Percentiles rank a stretch among this genome's conserved stretches.
phyloP scores from a whole-genome alignment of 257 asterid species.

The Solanum tacnaense region DNA sequence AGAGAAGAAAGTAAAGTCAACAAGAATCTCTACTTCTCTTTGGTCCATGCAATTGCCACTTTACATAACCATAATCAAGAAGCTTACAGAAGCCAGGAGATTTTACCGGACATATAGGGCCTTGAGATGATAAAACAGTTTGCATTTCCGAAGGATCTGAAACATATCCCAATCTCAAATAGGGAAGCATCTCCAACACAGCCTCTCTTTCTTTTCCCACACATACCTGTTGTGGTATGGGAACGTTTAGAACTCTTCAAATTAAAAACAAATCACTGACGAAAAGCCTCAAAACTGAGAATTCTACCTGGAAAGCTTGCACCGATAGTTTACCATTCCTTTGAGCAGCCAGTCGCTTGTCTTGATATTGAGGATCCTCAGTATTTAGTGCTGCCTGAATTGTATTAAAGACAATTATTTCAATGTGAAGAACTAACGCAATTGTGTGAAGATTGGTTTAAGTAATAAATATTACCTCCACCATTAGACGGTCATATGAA shows the following conservation, averaged over 20 bases:
- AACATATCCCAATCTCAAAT: slow-evolving; percentile 85
- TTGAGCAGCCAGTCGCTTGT: slow-evolving; percentile 96
- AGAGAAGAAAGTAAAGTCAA: neutral
- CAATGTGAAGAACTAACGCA: slow-evolving; percentile 1
- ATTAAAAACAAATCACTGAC: neutral
- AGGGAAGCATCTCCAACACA: slow-evolving; percentile 92
- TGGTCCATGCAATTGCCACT: neutral
- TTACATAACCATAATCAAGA: neutral
- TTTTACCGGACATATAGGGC: slow-evolving; percentile 92
- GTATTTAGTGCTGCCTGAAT: slow-evolving; percentile 81
- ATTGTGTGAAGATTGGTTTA: neutral
- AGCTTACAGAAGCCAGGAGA: neutral
- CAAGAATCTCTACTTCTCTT: neutral
- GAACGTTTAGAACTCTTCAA: slow-evolving; percentile 4
- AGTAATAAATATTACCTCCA: slow-evolving; percentile 42
- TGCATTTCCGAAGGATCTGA: slow-evolving; percentile 91
- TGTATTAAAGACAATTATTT: slow-evolving; percentile 7
- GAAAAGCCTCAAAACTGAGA: neutral
- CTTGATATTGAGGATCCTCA: slow-evolving; percentile 97
- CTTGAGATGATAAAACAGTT: slow-evolving; percentile 85
- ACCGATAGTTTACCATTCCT: slow-evolving; percentile 84
- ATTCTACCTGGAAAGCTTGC: slow-evolving; percentile 68
- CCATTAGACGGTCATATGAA: slow-evolving; percentile 66
- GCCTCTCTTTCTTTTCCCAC: slow-evolving; percentile 90
- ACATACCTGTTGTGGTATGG: slow-evolving; percentile 36